These are phyloP conservation scores for Aspergillus oerlinghausenensis DNA, from an alignment of 2,329 filamentous ascomycete species.

Conservation along the genomic window DNA sequence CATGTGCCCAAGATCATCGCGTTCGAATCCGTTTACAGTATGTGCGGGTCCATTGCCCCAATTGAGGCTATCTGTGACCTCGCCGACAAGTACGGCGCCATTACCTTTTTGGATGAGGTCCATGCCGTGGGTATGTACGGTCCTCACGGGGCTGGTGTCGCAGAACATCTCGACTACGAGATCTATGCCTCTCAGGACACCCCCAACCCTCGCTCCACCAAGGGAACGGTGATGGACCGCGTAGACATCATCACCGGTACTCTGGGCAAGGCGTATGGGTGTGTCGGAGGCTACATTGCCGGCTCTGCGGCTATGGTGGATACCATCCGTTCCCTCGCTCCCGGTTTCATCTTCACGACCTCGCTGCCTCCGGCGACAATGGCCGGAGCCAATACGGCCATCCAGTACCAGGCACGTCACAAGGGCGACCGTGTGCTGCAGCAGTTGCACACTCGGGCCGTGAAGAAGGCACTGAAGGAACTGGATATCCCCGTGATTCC, in stretches of 20 bases:
- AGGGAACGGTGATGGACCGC: constrained; percentile 88
- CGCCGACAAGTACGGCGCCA: constrained; percentile 93
- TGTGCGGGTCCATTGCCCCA: constrained; percentile 95
- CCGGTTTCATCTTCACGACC: constrained; percentile 98
- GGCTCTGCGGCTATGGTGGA: constrained; percentile 83
- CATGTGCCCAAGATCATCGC: constrained; percentile 95
- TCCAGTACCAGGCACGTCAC: constrained; percentile 87
- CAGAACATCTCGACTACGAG: constrained; percentile 94
- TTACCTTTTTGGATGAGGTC: constrained; percentile 97
- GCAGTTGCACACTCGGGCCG: constrained; percentile 91
- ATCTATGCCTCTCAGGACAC: constrained; percentile 71
- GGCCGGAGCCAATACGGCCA: constrained; percentile 86
- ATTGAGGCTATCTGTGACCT: constrained; percentile 95
- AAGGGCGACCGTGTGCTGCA: constrained; percentile 85
- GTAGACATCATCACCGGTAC: constrained; percentile 98
- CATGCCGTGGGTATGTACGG: constrained; percentile 99
- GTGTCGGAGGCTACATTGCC: constrained; percentile 95
- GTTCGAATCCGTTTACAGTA: constrained; percentile 98
- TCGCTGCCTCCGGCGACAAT: constrained; percentile 93
- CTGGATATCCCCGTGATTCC: constrained; percentile 93
- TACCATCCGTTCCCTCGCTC: constrained; percentile 86
- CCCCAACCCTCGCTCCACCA: constrained; percentile 34
- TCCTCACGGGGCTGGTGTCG: constrained; percentile 88
- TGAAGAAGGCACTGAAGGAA: constrained; percentile 75
- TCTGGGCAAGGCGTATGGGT: constrained; percentile 95